These are phyloP conservation scores for Hemisphaericaspora subhashii DNA, from an alignment of 1,139 yeast genomes.

Conservation along the genomic window DNA sequence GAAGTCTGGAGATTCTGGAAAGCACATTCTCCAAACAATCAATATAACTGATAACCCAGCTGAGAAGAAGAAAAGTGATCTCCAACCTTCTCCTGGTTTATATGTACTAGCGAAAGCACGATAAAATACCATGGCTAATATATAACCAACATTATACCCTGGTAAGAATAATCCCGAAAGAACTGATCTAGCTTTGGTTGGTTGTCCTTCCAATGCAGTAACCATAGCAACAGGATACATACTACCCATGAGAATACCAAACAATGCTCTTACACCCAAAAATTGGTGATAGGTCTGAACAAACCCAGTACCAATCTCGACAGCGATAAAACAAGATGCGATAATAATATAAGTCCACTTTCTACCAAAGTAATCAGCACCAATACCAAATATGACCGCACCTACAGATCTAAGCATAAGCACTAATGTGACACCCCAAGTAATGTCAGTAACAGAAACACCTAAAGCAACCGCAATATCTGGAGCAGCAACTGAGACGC, in stretches of 20 bases:
- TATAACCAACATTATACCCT: constrained; percentile 41
- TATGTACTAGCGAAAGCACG: constrained; percentile 60
- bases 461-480: constrained; percentile 55
- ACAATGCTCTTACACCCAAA: constrained; percentile 52
- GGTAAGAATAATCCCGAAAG: constrained; percentile 40
- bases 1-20: constrained; percentile 35
- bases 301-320: constrained; percentile 75
- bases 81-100: constrained; percentile 57
- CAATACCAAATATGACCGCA: constrained; percentile 65
- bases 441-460: constrained; percentile 51
- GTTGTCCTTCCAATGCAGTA: constrained; percentile 38
- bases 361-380: constrained; percentile 70
- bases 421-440: constrained; percentile 82
- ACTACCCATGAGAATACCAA: constrained; percentile 44
- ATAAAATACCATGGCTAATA: constrained; percentile 36
- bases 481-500: constrained; percentile 61
- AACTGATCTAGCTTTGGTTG: constrained; percentile 34
- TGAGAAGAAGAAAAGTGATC: constrained; percentile 78
- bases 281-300: constrained; percentile 63
- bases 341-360: constrained; percentile 66
- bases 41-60: constrained; percentile 52
- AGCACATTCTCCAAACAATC: constrained; percentile 31
- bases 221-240: constrained; percentile 33
- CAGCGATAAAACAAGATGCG: constrained; percentile 50
- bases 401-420: constrained; percentile 81